Evolutionary conservation across 257 asterid species (phyloP).

Genomic region (Avicennia marina): DNA sequence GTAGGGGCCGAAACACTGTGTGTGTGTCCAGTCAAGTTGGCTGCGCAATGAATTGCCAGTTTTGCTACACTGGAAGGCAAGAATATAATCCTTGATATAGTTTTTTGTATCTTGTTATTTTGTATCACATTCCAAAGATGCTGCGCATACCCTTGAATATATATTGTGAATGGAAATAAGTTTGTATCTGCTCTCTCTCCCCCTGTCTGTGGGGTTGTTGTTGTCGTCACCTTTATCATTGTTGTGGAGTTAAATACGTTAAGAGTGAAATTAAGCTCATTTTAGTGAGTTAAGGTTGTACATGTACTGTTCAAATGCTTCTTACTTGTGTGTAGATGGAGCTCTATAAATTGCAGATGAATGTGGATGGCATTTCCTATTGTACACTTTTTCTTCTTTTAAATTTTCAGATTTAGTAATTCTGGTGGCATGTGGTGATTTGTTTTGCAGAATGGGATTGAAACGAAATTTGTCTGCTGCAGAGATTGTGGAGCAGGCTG

Average conservation of each 20-base stretch:
- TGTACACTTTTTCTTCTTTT: too few relatives aligned
- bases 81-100: slow-evolving; percentile 1
- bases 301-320: too few relatives aligned
- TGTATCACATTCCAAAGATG: too few relatives aligned
- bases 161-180: too few relatives aligned
- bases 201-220: too few relatives aligned
- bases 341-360: too few relatives aligned
- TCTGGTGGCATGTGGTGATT: slow-evolving; percentile 13
- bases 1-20: slow-evolving; percentile 83
- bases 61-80: slow-evolving; percentile 98
- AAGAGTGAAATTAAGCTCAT: slow-evolving; percentile 5
- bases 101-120: not conserved
- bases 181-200: too few relatives aligned
- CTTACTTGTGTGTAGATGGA: too few relatives aligned
- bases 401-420: not conserved
- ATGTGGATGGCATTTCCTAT: slow-evolving; percentile 4
- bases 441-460: slow-evolving; percentile 85
- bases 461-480: slow-evolving; percentile 76
- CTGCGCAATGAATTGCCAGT: slow-evolving; percentile 96
- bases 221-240: too few relatives aligned
- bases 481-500: slow-evolving; percentile 99
- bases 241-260: not conserved
- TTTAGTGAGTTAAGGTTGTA: not conserved
- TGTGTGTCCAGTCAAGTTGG: slow-evolving; percentile 99
- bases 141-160: too few relatives aligned